phyloP scores from a whole-genome alignment of 1,139 yeast species.

The Geotrichum histeridarum region DNA sequence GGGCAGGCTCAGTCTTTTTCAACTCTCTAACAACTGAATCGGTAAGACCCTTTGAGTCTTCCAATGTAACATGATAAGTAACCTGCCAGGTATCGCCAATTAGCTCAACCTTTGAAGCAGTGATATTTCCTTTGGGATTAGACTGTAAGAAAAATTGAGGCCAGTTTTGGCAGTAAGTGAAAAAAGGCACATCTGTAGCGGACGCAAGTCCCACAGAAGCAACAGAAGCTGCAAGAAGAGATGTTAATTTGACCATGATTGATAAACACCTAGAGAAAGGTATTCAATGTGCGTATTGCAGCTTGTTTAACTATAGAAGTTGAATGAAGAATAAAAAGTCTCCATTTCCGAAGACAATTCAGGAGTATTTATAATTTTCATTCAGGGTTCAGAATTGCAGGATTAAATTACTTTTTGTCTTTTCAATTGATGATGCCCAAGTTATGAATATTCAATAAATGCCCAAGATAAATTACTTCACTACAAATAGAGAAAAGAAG shows the following conservation, averaged over 20 bases:
- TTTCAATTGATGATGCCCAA: too few relatives aligned
- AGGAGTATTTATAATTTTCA: too few relatives aligned
- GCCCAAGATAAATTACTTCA: too few relatives aligned
- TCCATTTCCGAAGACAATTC: too few relatives aligned
- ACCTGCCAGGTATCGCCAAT: conserved; percentile 7
- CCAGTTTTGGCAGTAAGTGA: conserved; percentile 2
- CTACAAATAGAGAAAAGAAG: too few relatives aligned
- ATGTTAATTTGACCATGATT: not conserved
- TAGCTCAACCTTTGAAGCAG: conserved; percentile 1
- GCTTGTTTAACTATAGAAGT: too few relatives aligned
- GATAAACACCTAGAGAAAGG: not conserved
- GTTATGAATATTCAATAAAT: too few relatives aligned
- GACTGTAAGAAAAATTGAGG: not conserved
- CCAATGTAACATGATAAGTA: conserved; percentile 5
- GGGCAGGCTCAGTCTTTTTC: conserved; percentile 7
- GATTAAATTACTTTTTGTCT: too few relatives aligned
- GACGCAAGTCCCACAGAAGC: not conserved
- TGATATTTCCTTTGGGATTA: conserved; percentile 4
- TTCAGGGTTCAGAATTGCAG: too few relatives aligned
- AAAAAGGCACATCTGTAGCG: not conserved
- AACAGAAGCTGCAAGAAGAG: not conserved
- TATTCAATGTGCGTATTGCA: too few relatives aligned
- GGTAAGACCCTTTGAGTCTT: not conserved
- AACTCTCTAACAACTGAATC: conserved; percentile 1
- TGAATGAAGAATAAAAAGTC: too few relatives aligned